Conservation (phyloP, 2,329 filamentous ascomycete species). For the Annulohypoxylon truncatum region DNA sequence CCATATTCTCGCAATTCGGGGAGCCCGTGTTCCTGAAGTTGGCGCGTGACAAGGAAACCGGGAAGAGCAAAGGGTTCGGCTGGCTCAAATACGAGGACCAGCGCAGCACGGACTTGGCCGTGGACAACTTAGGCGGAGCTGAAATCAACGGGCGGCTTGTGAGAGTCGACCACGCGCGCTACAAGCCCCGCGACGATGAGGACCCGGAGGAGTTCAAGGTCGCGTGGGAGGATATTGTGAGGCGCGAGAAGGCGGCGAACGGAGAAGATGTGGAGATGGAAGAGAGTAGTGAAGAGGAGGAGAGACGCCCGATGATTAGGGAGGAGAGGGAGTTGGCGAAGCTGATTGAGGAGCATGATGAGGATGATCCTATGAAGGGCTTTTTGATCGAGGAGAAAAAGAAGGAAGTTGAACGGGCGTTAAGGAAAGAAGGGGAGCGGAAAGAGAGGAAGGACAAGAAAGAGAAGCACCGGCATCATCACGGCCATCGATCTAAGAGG, state of each 20-base stretch:
- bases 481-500: constrained; percentile 57
- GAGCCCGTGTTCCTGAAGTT: constrained; percentile 95
- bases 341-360: constrained; percentile 83
- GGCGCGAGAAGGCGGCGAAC: constrained; percentile 59
- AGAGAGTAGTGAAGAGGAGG: constrained; percentile 55
- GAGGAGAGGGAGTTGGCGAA: constrained; percentile 85
- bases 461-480: constrained; percentile 53
- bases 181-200: constrained; percentile 87
- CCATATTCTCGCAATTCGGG: constrained; percentile 96
- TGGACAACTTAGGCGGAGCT: constrained; percentile 93
- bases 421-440: constrained; percentile 64
- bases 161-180: constrained; percentile 91
- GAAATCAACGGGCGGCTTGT: constrained; percentile 83
- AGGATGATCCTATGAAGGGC: constrained; percentile 97
- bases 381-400: constrained; percentile 92
- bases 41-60: constrained; percentile 93
- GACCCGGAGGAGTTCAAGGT: constrained; percentile 69
- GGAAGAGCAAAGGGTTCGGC: constrained; percentile 92
- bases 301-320: constrained; percentile 71
- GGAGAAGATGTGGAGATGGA: constrained; percentile 53
- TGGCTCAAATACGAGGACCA: constrained; percentile 99
- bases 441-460: constrained; percentile 62
- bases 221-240: constrained; percentile 69
- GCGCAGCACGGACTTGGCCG: constrained; percentile 92
- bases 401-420: constrained; percentile 81